These are phyloP conservation scores for Thielaviopsis ethacetica DNA, from an alignment of 2,329 filamentous ascomycete genomes.

Conservation along the genomic window DNA sequence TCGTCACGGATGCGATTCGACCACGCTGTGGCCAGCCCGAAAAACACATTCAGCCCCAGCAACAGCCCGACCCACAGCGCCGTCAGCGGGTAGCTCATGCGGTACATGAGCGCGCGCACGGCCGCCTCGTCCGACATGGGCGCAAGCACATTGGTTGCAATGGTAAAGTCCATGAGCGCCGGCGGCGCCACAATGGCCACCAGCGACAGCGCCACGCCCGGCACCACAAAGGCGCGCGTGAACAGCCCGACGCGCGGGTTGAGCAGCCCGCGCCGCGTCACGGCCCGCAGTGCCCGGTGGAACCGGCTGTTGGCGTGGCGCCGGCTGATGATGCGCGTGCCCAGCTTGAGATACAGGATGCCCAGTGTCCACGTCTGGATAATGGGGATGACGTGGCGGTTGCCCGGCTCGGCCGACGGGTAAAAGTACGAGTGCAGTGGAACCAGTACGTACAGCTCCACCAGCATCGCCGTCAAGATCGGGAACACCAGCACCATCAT, in stretches of 20 bases:
- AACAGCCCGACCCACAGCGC: conserved; percentile 30
- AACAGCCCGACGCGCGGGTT: conserved; percentile 64
- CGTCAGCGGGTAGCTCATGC: conserved; percentile 54
- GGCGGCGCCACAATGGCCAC: conserved; percentile 50
- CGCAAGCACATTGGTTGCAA: conserved; percentile 7
- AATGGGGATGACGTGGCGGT: conserved; percentile 58
- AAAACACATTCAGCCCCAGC: conserved; percentile 31
- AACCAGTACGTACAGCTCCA: conserved; percentile 79
- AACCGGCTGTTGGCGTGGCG: conserved; percentile 35
- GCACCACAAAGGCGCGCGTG: conserved; percentile 75
- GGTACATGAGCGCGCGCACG: conserved; percentile 26
- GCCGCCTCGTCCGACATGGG: conserved; percentile 17
- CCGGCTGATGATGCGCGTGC: conserved; percentile 29
- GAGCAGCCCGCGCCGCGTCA: conserved; percentile 59
- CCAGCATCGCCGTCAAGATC: conserved; percentile 57
- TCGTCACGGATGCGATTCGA: conserved; percentile 74
- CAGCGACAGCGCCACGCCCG: conserved; percentile 44
- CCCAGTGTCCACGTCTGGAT: conserved; percentile 92
- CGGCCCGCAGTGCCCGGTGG: conserved; percentile 56
- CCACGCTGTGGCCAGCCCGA: conserved; percentile 56
- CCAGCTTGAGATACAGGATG: conserved; percentile 74
- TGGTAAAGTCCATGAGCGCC: conserved; percentile 13
- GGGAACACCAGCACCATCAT: conserved; percentile 68
- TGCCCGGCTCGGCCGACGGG: conserved; percentile 16
- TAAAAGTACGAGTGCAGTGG: conserved; percentile 70